Conservation (phyloP, 192 early-diverging fungal species). For the Gryganskiella cystojenkinii region DNA sequence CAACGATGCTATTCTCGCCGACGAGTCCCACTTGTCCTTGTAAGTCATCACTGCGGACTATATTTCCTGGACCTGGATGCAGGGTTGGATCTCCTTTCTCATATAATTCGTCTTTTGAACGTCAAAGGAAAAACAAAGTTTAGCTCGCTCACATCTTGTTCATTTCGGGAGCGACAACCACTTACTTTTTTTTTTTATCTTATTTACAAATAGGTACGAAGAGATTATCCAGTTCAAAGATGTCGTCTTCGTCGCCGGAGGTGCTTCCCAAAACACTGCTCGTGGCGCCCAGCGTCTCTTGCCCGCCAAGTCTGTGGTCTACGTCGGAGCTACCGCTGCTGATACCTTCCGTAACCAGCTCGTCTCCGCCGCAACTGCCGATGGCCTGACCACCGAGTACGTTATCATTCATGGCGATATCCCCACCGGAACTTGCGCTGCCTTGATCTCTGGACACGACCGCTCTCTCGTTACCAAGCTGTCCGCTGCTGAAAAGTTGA, state of each 20-base stretch:
- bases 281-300: slow-evolving; percentile 91
- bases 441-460: slow-evolving; percentile 90
- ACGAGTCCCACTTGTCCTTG: slow-evolving; percentile 87
- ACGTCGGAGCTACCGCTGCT: slow-evolving; percentile 92
- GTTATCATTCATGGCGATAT: slow-evolving; percentile 71
- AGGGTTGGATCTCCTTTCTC: too few species aligned
- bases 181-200: not conserved
- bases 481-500: slow-evolving; percentile 87
- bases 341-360: slow-evolving; percentile 86
- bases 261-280: slow-evolving; percentile 96
- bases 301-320: slow-evolving; percentile 87
- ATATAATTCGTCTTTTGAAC: too few species aligned
- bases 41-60: slow-evolving; percentile 48
- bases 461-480: slow-evolving; percentile 95
- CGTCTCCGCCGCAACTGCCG: slow-evolving; percentile 78
- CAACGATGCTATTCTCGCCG: slow-evolving; percentile 97
- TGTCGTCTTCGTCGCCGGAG: slow-evolving; percentile 93
- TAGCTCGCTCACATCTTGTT: too few species aligned
- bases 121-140: too few species aligned
- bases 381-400: slow-evolving; percentile 93
- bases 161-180: not conserved
- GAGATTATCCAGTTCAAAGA: slow-evolving; percentile 80
- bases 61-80: not conserved
- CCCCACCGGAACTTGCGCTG: slow-evolving; percentile 97
- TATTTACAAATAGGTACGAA: slow-evolving; percentile 64